Base-by-base conservation (phyloP, 1,284 basidiomycete genomes). In the Ceratobasidium theobromae region DNA sequence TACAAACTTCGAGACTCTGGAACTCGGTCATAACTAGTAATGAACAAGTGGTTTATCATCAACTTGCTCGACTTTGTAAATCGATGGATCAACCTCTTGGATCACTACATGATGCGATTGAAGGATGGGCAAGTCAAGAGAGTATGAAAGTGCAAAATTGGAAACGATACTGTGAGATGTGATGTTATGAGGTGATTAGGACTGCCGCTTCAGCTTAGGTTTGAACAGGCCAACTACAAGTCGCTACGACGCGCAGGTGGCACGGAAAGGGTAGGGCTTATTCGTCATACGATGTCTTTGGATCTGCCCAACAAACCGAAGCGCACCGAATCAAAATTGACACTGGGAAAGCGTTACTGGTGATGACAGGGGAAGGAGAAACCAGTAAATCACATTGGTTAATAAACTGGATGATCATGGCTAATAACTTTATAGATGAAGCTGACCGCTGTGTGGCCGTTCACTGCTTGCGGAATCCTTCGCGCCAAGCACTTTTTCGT, bases 191-290 rank as follows among this genome's bases (percentile, higher is more conserved):
- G 5, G 16, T 43, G 16, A 18, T n/a, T n/a, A 28, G 12, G 21
- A 11, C 8, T 49, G 35, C 8, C 8, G 35, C 11, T 5, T 11
- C 12, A 11, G 21, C 21, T 6, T 11, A 2, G 5, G 11, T 33
- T 8, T 53, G 8, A 49, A 60, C 25, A 64, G 58, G 58, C 38
- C 48, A 25, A 32, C 21, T 64, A 12, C 48, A 64, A n/a, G n/a
- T 52, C 11, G 23, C 27, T 23, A 64, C 58, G 0, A 32, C 30
- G 23, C 18, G 25, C 8, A 64, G 58, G 25, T 64, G 58, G 58
- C 12, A 41, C 23, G 58, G 58, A 6, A 43, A 52, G n/a, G n/a
- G 27, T n/a, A 48, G 14, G 14, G 35, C 48, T 3, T n/a, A 52
- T n/a, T 51, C n/a, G 25, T 40, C 35, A n/a, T 5, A 25, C 4